Conservation (phyloP, 2,329 filamentous ascomycete genomes). For the Stagonosporopsis chrysanthemi region DNA sequence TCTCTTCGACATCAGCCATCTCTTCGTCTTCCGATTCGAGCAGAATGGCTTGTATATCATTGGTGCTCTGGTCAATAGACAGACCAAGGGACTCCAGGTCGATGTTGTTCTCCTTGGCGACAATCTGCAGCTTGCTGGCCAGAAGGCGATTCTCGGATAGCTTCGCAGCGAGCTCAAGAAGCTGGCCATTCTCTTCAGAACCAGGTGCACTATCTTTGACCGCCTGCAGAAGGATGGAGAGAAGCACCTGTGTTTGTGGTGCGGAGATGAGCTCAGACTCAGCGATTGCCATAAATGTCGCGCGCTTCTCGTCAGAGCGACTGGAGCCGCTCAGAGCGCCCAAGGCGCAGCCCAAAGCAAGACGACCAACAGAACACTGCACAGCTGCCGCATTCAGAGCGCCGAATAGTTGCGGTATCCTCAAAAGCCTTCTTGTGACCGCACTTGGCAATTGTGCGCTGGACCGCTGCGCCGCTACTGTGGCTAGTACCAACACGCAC, state of each 20-base stretch:
- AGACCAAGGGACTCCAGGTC: constrained; percentile 71
- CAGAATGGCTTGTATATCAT: constrained; percentile 20
- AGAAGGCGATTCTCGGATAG: constrained; percentile 39
- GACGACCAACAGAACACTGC: constrained; percentile 72
- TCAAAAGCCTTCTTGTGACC: constrained; percentile 73
- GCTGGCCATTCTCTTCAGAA: constrained; percentile 39
- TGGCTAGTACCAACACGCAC: constrained; percentile 79
- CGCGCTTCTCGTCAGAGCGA: constrained; percentile 28
- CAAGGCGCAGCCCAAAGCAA: constrained; percentile 76
- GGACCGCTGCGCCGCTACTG: constrained; percentile 81
- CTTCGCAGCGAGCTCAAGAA: constrained; percentile 43
- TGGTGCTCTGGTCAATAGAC: constrained; percentile 26
- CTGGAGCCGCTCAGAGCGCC: constrained; percentile 30
- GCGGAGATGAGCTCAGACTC: constrained; percentile 67
- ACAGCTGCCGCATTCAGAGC: constrained; percentile 68
- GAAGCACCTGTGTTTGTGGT: constrained; percentile 68
- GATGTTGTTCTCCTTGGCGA: constrained; percentile 71
- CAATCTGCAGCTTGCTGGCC: constrained; percentile 69
- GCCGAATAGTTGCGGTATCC: constrained; percentile 66
- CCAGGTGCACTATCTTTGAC: constrained; percentile 41
- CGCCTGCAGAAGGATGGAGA: constrained; percentile 70
- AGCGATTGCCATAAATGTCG: constrained; percentile 67
- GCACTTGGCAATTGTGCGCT: constrained; percentile 72
- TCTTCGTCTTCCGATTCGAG: constrained; percentile 58
- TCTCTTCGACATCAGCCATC: constrained; percentile 60